Conservation (phyloP, 306 rosid genomes). For the Lablab purpureus region DNA sequence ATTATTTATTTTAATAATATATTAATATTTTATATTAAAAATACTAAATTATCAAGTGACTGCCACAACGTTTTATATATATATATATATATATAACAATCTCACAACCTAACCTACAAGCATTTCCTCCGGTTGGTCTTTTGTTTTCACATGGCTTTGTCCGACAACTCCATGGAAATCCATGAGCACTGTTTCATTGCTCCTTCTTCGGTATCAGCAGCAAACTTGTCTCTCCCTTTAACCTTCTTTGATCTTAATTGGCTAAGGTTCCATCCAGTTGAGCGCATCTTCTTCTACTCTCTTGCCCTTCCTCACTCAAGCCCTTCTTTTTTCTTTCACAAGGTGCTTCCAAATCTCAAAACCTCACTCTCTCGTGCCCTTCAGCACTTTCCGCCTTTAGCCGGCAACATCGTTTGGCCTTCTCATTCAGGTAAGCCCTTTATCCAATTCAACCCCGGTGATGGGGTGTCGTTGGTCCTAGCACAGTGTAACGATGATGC, state of each 20-base stretch:
- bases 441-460: constrained; percentile 49
- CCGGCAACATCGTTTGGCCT: constrained; percentile 62
- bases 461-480: constrained; percentile 52
- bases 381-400: constrained; percentile 58
- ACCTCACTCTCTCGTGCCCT: constrained; percentile 67
- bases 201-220: constrained; percentile 22
- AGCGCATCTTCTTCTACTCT: constrained; percentile 60
- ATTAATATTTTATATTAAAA: too few relatives aligned
- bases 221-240: constrained; percentile 40
- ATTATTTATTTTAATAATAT: too few relatives aligned
- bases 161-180: constrained; percentile 10
- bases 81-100: too few relatives aligned
- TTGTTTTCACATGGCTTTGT: constrained; percentile 25
- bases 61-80: too few relatives aligned
- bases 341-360: constrained; percentile 58
- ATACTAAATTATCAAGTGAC: too few relatives aligned
- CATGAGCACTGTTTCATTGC: constrained; percentile 3
- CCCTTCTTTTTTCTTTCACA: constrained; percentile 26
- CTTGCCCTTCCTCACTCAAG: constrained; percentile 27
- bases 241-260: constrained; percentile 57
- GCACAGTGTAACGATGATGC: constrained; percentile 45
- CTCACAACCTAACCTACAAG: too few relatives aligned
- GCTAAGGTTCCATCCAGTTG: constrained; percentile 57
- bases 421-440: constrained; percentile 50
- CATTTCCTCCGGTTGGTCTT: background rate